Evolutionary conservation across 192 early-diverging fungal species (phyloP).

Genomic region (Umbelopsis sp.): DNA sequence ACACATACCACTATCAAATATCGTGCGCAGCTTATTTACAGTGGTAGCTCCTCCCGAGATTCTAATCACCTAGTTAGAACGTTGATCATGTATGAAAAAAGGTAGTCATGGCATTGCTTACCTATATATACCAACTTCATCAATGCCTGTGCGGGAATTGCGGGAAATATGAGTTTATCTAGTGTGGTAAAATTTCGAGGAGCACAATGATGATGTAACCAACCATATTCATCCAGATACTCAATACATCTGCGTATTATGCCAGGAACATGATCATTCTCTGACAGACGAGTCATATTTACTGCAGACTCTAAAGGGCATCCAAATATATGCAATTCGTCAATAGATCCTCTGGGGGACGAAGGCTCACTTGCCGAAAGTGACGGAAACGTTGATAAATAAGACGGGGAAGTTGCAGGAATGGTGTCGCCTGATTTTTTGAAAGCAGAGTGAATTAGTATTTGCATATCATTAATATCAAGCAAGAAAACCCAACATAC

Average conservation of each 20-base stretch:
- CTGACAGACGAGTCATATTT: constrained; percentile 25
- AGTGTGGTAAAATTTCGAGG: not conserved
- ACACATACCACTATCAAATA: constrained; percentile 52
- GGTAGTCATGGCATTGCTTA: constrained; percentile 21
- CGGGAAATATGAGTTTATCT: not conserved
- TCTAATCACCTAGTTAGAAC: constrained; percentile 23
- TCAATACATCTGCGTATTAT: constrained; percentile 39
- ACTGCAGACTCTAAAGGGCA: constrained; percentile 34
- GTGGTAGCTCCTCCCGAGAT: constrained; percentile 54
- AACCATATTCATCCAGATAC: constrained; percentile 40
- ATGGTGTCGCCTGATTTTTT: constrained; percentile 3
- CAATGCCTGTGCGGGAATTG: constrained; percentile 33
- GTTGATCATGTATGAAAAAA: not conserved
- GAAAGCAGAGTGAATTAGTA: not conserved
- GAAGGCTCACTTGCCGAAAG: constrained; percentile 3
- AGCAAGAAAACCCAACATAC: not conserved
- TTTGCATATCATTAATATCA: not conserved
- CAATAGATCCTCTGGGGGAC: not conserved
- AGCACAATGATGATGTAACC: not conserved
- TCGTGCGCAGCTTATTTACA: constrained; percentile 51
- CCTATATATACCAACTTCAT: constrained; percentile 61
- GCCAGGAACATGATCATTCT: constrained; percentile 32
- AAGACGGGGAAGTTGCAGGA: constrained; percentile 8
- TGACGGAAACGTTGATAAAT: constrained; percentile 9
- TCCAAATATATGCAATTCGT: constrained; percentile 32